A percentile compares a stretch with the other conserved stretches of the same genome.
Evolutionary conservation across 441 rosid species (phyloP).

Genomic region (Euphorbia celastroides): DNA sequence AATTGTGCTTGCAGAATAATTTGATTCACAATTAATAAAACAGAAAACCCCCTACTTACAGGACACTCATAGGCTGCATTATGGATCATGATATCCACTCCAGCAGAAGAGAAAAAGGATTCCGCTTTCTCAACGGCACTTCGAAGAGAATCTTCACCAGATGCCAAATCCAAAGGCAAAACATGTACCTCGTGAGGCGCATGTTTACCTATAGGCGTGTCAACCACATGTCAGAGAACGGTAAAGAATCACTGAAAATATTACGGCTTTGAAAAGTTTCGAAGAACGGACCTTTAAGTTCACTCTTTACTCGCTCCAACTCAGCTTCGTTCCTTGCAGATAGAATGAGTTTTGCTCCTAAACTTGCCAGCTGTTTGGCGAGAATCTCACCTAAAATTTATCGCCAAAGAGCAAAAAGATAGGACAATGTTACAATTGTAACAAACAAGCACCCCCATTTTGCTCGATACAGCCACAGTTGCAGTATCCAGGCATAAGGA

Average conservation of each 20-base stretch:
- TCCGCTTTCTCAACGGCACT: slow-evolving; percentile 66
- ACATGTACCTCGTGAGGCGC: slow-evolving; percentile 67
- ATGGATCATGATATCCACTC: slow-evolving; percentile 78
- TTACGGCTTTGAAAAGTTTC: slow-evolving; percentile 9
- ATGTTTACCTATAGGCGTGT: slow-evolving; percentile 51
- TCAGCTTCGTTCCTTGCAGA: slow-evolving; percentile 77
- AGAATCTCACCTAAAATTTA: slow-evolving; percentile 62
- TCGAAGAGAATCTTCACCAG: slow-evolving; percentile 58
- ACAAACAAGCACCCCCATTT: background rate
- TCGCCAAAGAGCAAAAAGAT: background rate
- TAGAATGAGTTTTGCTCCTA: slow-evolving; percentile 87
- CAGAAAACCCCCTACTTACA: slow-evolving; percentile 32
- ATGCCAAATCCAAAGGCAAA: slow-evolving; percentile 79
- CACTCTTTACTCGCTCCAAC: slow-evolving; percentile 56
- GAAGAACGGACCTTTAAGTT: slow-evolving; percentile 46
- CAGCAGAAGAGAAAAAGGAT: slow-evolving; percentile 50
- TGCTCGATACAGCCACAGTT: background rate
- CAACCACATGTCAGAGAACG: slow-evolving; percentile 7
- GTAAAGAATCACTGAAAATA: background rate
- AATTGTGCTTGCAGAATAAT: slow-evolving; percentile 7
- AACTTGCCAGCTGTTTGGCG: slow-evolving; percentile 69
- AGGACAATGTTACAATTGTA: background rate
- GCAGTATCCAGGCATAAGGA: background rate
- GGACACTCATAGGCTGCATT: slow-evolving; percentile 95
- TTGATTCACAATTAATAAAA: background rate